These are phyloP conservation scores for Diplocarpon rosae DNA, from an alignment of 2,329 filamentous ascomycete species.

Conservation along the genomic window DNA sequence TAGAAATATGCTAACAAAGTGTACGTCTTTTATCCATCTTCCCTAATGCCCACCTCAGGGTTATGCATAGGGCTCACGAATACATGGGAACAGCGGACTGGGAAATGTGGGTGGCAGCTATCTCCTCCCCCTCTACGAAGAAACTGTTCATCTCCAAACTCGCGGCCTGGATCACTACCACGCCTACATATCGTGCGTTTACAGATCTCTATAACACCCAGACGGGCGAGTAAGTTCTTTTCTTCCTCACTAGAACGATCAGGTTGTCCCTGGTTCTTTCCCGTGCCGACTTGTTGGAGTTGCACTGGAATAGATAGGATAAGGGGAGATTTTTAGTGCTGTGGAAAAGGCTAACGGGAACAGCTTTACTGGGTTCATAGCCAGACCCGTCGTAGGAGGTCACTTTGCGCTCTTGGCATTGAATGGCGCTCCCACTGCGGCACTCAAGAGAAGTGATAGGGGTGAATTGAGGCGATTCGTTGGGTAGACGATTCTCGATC, in stretches of 20 bases:
- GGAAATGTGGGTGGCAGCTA: conserved; percentile 76
- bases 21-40: conserved; percentile 21
- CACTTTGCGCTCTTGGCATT: conserved; percentile 66
- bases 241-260: background rate
- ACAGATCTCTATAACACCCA: conserved; percentile 70
- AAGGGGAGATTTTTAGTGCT: background rate
- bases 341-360: background rate
- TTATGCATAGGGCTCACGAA: background rate
- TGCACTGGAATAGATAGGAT: background rate
- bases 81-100: conserved; percentile 44
- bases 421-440: conserved; percentile 9
- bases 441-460: background rate
- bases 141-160: conserved; percentile 57
- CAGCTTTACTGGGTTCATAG: conserved; percentile 45
- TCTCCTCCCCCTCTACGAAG: conserved; percentile 50
- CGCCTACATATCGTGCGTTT: conserved; percentile 57
- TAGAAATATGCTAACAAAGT: conserved; percentile 71
- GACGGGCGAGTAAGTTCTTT: conserved; percentile 48
- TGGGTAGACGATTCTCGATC: background rate
- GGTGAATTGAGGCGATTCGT: background rate
- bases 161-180: conserved; percentile 66
- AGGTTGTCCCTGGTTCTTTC: background rate
- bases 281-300: background rate
- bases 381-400: conserved; percentile 68
- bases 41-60: background rate